Percentiles rank a stretch among this genome's conserved stretches.
These are phyloP conservation scores for Tuber microsphaerosporum DNA, from an alignment of 495 filamentous ascomycete species.

Conservation along the genomic window DNA sequence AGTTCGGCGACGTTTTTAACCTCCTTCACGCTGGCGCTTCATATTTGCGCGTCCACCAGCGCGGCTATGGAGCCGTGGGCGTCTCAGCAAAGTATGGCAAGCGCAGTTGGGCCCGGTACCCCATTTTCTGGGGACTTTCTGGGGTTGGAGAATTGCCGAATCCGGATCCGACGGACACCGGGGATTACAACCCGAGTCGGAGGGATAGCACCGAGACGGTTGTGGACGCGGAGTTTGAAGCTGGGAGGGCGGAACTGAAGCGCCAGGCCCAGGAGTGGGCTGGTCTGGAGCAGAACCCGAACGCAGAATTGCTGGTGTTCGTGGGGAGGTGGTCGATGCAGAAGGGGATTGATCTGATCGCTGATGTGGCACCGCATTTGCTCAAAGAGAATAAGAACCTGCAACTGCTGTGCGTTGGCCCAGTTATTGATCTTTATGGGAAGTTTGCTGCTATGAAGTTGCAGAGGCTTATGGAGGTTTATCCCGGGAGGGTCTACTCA, in stretches of 20 bases:
- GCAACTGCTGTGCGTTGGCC: constrained; percentile 65
- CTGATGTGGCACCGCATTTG: constrained; percentile 65
- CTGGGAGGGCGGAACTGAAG: constrained; percentile 52
- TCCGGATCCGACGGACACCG: constrained; percentile 68
- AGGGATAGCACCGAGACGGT: constrained; percentile 50
- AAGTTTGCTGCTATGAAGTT: constrained; percentile 71
- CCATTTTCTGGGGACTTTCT: constrained; percentile 68
- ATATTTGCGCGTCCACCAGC: constrained; percentile 54
- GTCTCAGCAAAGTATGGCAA: constrained; percentile 71
- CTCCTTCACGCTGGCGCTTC: constrained; percentile 62
- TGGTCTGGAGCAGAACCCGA: constrained; percentile 56
- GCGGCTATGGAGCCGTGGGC: constrained; percentile 68
- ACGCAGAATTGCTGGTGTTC: constrained; percentile 69
- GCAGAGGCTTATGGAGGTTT: constrained; percentile 62
- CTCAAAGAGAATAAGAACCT: constrained; percentile 60
- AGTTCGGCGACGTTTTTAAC: constrained; percentile 66
- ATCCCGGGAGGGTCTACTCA: constrained; percentile 68
- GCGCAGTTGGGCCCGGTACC: constrained; percentile 65
- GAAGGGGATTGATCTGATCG: constrained; percentile 71
- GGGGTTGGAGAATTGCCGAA: constrained; percentile 67
- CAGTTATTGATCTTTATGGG: constrained; percentile 71
- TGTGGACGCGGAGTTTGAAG: constrained; percentile 56
- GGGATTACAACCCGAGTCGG: constrained; percentile 50
- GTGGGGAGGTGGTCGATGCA: constrained; percentile 75
- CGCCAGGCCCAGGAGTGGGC: constrained; percentile 74